Percentiles rank a stretch among this genome's conserved stretches.
These are phyloP conservation scores for Leptodontidium sp. DNA, from an alignment of 2,329 filamentous ascomycete species.

Conservation along the genomic window DNA sequence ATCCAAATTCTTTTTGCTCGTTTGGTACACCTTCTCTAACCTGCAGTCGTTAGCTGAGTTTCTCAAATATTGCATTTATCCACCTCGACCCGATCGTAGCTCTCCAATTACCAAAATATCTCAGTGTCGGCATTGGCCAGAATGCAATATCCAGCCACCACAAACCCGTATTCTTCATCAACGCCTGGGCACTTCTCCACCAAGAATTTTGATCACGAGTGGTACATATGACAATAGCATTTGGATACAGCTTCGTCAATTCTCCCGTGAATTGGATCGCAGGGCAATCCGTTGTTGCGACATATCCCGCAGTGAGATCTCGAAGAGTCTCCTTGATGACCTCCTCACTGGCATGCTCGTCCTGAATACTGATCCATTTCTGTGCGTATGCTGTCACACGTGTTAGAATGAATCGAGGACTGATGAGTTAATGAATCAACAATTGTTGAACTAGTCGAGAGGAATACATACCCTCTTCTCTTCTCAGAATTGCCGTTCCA, in stretches of 20 bases:
- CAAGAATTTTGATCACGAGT: slow-evolving; percentile 21
- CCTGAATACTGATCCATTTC: slow-evolving; percentile 27
- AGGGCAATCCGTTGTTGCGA: slow-evolving; percentile 43
- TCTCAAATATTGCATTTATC: not conserved
- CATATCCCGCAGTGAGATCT: slow-evolving; percentile 40
- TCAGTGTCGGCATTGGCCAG: slow-evolving; percentile 29
- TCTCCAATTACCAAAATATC: slow-evolving; percentile 29
- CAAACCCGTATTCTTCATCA: slow-evolving; percentile 22
- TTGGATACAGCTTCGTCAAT: slow-evolving; percentile 15
- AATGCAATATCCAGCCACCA: slow-evolving; percentile 28
- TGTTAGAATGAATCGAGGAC: no score
- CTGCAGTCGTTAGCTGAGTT: slow-evolving; percentile 1
- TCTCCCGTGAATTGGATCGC: slow-evolving; percentile 42
- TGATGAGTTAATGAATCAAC: not conserved
- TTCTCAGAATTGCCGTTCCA: slow-evolving; percentile 27
- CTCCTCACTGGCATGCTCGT: not conserved
- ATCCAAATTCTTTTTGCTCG: slow-evolving; percentile 11
- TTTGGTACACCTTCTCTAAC: slow-evolving; percentile 23
- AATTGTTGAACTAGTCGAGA: not conserved
- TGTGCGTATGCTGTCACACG: slow-evolving; percentile 31
- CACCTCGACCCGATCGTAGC: slow-evolving; percentile 22
- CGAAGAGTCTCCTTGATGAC: slow-evolving; percentile 16
- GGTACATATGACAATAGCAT: slow-evolving; percentile 24
- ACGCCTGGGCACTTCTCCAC: slow-evolving; percentile 14
- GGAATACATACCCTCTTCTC: slow-evolving; percentile 33